Conservation (phyloP, 2,329 filamentous ascomycete genomes). For the Metarhizium album region DNA sequence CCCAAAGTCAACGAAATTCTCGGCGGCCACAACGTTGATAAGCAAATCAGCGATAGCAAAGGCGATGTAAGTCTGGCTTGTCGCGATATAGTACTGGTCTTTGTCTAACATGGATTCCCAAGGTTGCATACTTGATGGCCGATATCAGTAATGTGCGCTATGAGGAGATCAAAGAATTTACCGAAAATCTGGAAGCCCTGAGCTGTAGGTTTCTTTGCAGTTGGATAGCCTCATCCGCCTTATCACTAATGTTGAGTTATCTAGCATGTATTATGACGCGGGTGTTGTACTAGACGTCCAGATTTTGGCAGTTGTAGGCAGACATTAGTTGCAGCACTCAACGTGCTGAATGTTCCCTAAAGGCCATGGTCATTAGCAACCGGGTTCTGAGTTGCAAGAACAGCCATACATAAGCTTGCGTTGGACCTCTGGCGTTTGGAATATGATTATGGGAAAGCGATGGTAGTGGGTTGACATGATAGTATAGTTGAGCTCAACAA, state of each 20-base stretch:
- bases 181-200: slow-evolving; percentile 69
- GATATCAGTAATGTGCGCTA: slow-evolving; percentile 83
- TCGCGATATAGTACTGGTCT: not conserved
- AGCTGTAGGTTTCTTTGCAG: slow-evolving; percentile 47
- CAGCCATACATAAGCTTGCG: not conserved
- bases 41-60: slow-evolving; percentile 93
- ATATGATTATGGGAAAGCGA: not conserved
- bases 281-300: slow-evolving; percentile 29
- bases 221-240: not conserved
- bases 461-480: not conserved
- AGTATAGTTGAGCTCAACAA: slow-evolving; percentile 5
- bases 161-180: slow-evolving; percentile 75
- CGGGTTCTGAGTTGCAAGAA: not conserved
- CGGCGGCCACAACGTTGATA: slow-evolving; percentile 93
- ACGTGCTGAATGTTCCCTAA: not conserved
- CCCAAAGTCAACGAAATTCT: slow-evolving; percentile 79
- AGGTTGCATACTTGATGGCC: slow-evolving; percentile 92
- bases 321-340: not conserved
- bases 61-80: slow-evolving; percentile 54
- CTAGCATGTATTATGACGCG: slow-evolving; percentile 36
- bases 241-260: not conserved
- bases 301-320: not conserved
- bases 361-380: not conserved
- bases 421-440: not conserved
- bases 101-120: not conserved